Conservation (phyloP, 2,329 filamentous ascomycete species). For the Ceratocystis cacaofunesta region DNA sequence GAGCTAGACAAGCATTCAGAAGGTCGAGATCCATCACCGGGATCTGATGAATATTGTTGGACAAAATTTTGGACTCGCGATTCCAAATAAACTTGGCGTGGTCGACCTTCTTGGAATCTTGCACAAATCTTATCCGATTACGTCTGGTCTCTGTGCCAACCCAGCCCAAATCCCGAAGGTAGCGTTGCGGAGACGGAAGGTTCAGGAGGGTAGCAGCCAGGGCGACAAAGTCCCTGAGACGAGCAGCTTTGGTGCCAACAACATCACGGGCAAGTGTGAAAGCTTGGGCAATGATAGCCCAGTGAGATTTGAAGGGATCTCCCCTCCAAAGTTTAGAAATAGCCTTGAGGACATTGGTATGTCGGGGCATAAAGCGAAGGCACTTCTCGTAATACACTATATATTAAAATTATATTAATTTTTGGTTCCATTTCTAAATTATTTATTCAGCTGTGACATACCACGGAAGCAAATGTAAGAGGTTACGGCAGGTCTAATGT, state of each 20-base stretch:
- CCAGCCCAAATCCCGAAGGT: constrained; percentile 35
- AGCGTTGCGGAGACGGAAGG: constrained; percentile 31
- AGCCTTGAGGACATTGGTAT: neutral
- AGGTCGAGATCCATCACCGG: constrained; percentile 11
- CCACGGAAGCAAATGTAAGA: too few relatives aligned
- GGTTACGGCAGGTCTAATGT: too few relatives aligned
- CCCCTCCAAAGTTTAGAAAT: constrained; percentile 30
- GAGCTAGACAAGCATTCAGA: constrained; percentile 8
- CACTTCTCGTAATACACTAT: neutral
- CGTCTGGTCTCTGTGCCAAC: constrained; percentile 3
- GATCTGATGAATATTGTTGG: neutral
- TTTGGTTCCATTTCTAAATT: too few relatives aligned
- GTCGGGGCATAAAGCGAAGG: neutral
- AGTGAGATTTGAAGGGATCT: constrained; percentile 36
- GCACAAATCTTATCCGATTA: neutral
- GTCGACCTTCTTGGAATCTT: neutral
- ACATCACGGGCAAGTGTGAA: constrained; percentile 40
- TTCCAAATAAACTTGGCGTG: neutral
- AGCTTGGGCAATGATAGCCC: constrained; percentile 38
- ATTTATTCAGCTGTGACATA: too few relatives aligned
- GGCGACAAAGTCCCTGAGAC: constrained; percentile 33
- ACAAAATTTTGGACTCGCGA: neutral
- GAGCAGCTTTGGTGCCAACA: constrained; percentile 31
- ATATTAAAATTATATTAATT: too few relatives aligned
- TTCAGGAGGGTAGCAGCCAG: constrained; percentile 32